A percentile compares a stretch with the other conserved stretches of the same genome.
Conservation (phyloP, 2,329 filamentous ascomycete genomes). For the Diaporthe caulivora region DNA sequence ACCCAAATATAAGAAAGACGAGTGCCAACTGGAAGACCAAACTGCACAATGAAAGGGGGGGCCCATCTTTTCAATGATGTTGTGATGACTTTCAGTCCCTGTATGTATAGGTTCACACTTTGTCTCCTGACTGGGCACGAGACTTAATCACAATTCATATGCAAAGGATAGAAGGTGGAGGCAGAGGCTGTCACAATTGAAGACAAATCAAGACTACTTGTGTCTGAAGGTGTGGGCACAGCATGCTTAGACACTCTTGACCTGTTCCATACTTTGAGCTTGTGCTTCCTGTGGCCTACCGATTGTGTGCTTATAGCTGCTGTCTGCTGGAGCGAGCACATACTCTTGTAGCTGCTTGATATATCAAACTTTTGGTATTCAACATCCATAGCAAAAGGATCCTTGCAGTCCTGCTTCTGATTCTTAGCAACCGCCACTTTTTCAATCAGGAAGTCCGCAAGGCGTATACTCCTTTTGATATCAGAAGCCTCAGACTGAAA, state of each 20-base stretch:
- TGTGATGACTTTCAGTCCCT: slow-evolving; percentile 27
- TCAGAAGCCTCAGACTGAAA: neutral
- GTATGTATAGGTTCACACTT: slow-evolving; percentile 35
- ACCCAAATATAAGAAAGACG: slow-evolving; percentile 13
- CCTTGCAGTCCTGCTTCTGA: no score
- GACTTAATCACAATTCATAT: slow-evolving; percentile 14
- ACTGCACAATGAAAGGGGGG: slow-evolving; percentile 19
- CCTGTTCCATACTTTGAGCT: neutral
- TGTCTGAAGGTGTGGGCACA: neutral
- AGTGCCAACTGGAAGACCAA: slow-evolving; percentile 28
- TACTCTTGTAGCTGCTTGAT: neutral
- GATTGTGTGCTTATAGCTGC: neutral
- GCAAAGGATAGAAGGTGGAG: slow-evolving; percentile 26
- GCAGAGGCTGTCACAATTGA: neutral
- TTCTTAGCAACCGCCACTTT: neutral
- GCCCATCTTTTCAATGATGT: slow-evolving; percentile 26
- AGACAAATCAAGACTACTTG: neutral
- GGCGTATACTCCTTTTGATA: neutral
- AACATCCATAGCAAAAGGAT: neutral
- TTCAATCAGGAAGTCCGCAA: neutral
- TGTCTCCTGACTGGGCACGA: slow-evolving; percentile 26
- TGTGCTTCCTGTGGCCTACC: neutral
- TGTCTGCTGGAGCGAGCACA: no score
- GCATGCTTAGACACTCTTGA: neutral
- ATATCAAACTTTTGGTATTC: no score